Evolutionary conservation across 208 protist genomes (phyloP).

Genomic region (Acanthamoeba pearcei): DNA sequence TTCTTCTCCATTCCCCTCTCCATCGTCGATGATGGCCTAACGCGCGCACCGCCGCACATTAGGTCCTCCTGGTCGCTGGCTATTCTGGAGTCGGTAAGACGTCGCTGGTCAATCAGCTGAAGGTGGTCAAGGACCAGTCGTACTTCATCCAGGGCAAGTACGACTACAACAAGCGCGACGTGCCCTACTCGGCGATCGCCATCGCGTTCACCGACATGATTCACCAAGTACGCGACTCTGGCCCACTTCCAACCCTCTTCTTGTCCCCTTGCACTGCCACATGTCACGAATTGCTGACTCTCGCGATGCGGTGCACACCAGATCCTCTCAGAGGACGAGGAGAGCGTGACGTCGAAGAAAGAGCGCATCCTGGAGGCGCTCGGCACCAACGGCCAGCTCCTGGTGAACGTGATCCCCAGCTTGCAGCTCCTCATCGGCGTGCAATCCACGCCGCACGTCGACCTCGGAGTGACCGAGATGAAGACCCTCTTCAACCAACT

Average conservation of each 20-base stretch:
- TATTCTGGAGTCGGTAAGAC: constrained; percentile 63
- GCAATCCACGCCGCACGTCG: background rate
- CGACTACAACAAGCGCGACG: constrained; percentile 72
- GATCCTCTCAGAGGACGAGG: constrained; percentile 61
- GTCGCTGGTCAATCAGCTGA: constrained; percentile 45
- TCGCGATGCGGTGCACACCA: background rate
- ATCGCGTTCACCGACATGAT: constrained; percentile 55
- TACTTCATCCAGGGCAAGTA: constrained; percentile 73
- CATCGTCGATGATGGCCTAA: background rate
- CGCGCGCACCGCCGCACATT: background rate
- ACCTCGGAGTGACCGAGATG: constrained; percentile 65
- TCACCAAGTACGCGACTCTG: background rate
- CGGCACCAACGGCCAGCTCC: constrained; percentile 42
- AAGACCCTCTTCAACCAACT: constrained; percentile 59
- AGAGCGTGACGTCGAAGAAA: background rate
- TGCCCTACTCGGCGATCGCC: constrained; percentile 70
- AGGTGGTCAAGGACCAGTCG: constrained; percentile 32
- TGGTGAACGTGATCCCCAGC: constrained; percentile 61
- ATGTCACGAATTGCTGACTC: background rate
- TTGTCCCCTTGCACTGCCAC: background rate
- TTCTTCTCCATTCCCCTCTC: background rate
- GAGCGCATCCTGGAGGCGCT: background rate
- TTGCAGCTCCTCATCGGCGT: constrained; percentile 59
- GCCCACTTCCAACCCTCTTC: background rate
- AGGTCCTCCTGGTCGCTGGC: constrained; percentile 39